Evolutionary conservation across 139 green algal genomes (phyloP), one percentile per base, ranked within the genome.

Genomic region (Coelastrella sp.): DNA sequence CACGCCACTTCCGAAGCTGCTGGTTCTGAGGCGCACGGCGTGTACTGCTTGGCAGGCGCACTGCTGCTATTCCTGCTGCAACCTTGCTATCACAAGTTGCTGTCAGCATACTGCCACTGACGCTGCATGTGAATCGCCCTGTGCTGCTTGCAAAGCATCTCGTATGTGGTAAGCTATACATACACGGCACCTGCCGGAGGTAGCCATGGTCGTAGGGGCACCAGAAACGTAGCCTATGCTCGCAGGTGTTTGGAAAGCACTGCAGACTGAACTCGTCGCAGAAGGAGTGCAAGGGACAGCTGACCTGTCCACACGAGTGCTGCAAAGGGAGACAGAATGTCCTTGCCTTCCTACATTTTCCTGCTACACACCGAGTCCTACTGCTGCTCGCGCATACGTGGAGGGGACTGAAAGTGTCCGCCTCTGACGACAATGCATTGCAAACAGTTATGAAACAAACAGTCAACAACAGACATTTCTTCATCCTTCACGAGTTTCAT

Each of bases 61-160:
- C 23, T 58, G 74, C 74, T 58, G 74, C 74, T 14, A 65, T 68
- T 54, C 78, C 82, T 66, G 65, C 82, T 66, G 59, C 82, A 11
- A 68, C 65, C 65, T 23, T 77, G 22, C 82, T 65, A 19, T 54
- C 23, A 13, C 82, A 87, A 20, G 23, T 79, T 47, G 82, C 82
- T 54, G 64, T 17, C 82, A 87, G 23, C 14, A 87, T 54, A 11
- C 65, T 13, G 14, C 16, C 82, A 32, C 82, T 87, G 32, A 87
- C 6, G 13, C 56, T 87, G 65, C 82, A 87, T 5, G 32, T 87
- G 82, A 87, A 87, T 3, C 64, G 61, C 13, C 82, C 82, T 20
- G 22, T 79, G 14, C 32, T 65, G 65, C 82, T 78, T 3, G 47
- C 65, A 65, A n/a, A 78, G 82, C 82, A 87, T n/a, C 65, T 17